Conservation (phyloP, 257 asterid genomes). For the Solanum dulcamara region DNA sequence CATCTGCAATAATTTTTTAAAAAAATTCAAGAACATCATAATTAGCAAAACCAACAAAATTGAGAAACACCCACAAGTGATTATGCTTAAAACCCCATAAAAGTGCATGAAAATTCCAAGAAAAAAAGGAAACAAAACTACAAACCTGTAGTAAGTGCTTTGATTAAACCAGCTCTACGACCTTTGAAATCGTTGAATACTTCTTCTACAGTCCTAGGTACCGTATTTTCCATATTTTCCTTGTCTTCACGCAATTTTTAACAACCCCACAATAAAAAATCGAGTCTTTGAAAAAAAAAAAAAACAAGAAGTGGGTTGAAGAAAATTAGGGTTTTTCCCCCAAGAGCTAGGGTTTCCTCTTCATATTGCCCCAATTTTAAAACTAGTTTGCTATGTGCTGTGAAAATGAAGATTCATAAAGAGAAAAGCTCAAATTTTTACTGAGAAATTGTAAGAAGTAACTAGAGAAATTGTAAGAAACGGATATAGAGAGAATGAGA, state of each 20-base stretch:
- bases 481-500: not conserved
- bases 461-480: not conserved
- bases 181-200: constrained; percentile 59
- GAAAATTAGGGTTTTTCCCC: not conserved
- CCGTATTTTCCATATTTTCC: not conserved
- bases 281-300: not conserved
- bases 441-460: not conserved
- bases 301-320: not conserved
- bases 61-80: not conserved
- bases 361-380: not conserved
- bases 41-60: not conserved
- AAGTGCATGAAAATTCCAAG: not conserved
- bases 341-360: not conserved
- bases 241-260: not conserved
- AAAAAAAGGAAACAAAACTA: not conserved
- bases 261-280: not conserved
- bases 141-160: constrained; percentile 28
- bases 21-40: not conserved
- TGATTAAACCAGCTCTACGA: constrained; percentile 70
- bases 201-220: constrained; percentile 85
- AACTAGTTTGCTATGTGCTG: not conserved
- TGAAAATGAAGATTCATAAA: not conserved
- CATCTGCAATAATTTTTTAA: constrained; percentile 35
- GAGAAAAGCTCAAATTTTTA: not conserved
- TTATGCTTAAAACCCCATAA: not conserved